Percentiles rank a stretch among this genome's conserved stretches.
Evolutionary conservation across 2,329 filamentous ascomycete species (phyloP).

Genomic region (Cytospora piceicola): DNA sequence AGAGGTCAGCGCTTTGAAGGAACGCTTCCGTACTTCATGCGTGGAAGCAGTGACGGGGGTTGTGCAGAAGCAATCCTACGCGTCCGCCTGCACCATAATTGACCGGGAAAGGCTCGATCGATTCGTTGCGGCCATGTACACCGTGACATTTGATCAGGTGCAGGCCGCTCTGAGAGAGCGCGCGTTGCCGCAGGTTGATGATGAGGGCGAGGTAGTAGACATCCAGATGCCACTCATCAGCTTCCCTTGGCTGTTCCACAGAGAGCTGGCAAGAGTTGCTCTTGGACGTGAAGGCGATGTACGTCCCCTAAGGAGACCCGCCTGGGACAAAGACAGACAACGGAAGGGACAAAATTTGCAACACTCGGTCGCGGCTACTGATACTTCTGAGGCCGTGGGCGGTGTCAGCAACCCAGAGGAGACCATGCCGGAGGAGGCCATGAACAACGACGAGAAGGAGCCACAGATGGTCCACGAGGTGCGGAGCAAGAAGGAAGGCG

Average conservation of each 20-base stretch:
- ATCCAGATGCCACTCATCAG: conserved; percentile 77
- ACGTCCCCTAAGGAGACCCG: conserved; percentile 5
- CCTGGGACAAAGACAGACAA: not conserved
- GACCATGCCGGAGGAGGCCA: not conserved
- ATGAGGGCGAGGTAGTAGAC: conserved; percentile 42
- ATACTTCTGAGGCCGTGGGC: not conserved
- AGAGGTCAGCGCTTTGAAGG: conserved; percentile 67
- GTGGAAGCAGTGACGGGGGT: conserved; percentile 56
- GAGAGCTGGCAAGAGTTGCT: conserved; percentile 72
- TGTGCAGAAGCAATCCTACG: conserved; percentile 47
- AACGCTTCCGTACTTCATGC: conserved; percentile 70
- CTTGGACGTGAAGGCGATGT: conserved; percentile 38
- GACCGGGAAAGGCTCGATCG: conserved; percentile 64
- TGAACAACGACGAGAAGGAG: not conserved
- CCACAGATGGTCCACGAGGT: conserved; percentile 11
- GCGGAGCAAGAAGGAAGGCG: not conserved
- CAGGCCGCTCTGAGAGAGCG: conserved; percentile 58
- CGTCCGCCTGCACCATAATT: conserved; percentile 33
- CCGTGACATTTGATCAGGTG: conserved; percentile 74
- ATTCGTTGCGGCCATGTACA: conserved; percentile 88
- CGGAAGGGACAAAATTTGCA: not conserved
- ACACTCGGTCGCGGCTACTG: not conserved
- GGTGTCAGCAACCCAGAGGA: not conserved
- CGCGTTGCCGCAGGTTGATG: conserved; percentile 22
- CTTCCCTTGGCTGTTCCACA: conserved; percentile 89